Base-by-base conservation (phyloP, 306 rosid species). In the Betula pendula region DNA sequence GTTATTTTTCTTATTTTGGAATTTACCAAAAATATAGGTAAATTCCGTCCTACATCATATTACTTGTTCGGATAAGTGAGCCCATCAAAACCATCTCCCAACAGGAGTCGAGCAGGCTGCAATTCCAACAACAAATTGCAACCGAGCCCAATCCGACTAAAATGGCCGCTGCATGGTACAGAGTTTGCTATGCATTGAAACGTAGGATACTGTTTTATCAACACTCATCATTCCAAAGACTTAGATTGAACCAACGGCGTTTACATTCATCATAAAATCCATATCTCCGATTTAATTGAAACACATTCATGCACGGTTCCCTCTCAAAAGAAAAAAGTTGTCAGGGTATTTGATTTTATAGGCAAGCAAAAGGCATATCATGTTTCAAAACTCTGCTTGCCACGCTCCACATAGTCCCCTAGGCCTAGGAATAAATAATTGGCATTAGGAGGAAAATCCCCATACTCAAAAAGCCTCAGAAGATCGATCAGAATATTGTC, bases 211-310 rank as follows among this genome's bases (percentile, higher is more conserved):
- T n/a, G n/a, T n/a, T 29, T 38, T 7, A 38, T 38, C 42, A 38
- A 55, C 86, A 69, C 29, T 83, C 86, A 22, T 80, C 74, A 66
- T 83, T 83, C 86, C 86, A 83, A 70, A 83, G 73, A 13, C 86
- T 74, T 55, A 83, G 80, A 53, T 83, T 83, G 80, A 83, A 83
- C 58, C 86, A n/a, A n/a, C n/a, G 86, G 15, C 86, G 77, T 71
- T 83, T 83, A 68, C 86, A 83, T 63, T 83, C 86, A 29, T 83
- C 86, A 56, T 83, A 83, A 65, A 83, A 83, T 20, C 86, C 86
- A 62, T 83, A 83, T 59, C 79, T 83, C 55, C 86, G 80, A 43
- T 83, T n/a, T 83, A 29, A 83, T 83, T 8, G 86, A 83, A 44
- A 83, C 83, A 14, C 83, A 83, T 75, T 83, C 86, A 63, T 83